Conservation (phyloP, 345 rosid genomes). For the Ceriops zippeliana region DNA sequence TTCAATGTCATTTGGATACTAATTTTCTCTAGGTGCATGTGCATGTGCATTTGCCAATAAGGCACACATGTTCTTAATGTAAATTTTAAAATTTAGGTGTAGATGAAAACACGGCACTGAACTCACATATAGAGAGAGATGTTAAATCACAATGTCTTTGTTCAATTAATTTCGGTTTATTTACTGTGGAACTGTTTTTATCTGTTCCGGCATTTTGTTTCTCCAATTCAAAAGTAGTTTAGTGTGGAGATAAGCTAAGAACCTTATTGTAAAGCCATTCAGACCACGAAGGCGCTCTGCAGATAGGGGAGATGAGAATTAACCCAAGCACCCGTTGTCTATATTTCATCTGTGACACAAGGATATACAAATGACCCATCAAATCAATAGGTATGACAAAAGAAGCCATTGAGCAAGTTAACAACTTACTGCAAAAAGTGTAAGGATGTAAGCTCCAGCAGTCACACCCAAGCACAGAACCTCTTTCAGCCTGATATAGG, state of each 20-base stretch:
- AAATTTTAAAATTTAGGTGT: no score
- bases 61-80: no score
- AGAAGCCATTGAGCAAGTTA: neutral
- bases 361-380: slow-evolving; percentile 12
- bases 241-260: slow-evolving; percentile 9
- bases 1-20: no score
- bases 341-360: slow-evolving; percentile 47
- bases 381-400: neutral
- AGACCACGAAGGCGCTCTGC: slow-evolving; percentile 64
- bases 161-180: no score
- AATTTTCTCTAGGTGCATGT: no score
- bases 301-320: slow-evolving; percentile 61
- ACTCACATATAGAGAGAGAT: no score
- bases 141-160: no score
- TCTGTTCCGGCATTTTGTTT: neutral
- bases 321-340: slow-evolving; percentile 53
- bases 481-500: slow-evolving; percentile 37
- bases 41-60: no score
- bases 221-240: neutral
- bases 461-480: slow-evolving; percentile 67
- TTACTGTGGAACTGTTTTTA: no score
- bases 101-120: no score
- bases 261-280: slow-evolving; percentile 76
- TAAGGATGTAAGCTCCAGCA: slow-evolving; percentile 63
- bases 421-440: slow-evolving; percentile 54